Evolutionary conservation across 495 filamentous ascomycete genomes (phyloP).

Genomic region (Podospora comata): DNA sequence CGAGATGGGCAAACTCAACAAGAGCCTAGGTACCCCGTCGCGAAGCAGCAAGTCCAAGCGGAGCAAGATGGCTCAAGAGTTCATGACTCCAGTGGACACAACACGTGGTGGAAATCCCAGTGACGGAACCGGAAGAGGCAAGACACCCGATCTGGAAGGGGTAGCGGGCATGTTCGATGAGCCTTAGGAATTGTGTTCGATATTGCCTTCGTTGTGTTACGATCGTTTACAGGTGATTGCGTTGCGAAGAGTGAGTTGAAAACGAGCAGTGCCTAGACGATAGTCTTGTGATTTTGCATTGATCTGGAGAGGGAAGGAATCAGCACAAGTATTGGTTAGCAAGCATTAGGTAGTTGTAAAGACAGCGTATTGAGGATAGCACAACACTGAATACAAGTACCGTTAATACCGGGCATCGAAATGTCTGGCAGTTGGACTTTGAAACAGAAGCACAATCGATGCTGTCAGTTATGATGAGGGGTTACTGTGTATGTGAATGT

Average conservation of each 20-base stretch:
- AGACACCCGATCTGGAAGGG: constrained; percentile 42
- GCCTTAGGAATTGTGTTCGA: constrained; percentile 11
- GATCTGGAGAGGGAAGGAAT: background rate
- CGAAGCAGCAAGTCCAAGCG: constrained; percentile 33
- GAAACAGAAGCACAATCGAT: too few species aligned
- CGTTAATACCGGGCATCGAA: background rate
- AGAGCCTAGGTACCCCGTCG: constrained; percentile 32
- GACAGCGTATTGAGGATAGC: background rate
- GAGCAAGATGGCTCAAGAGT: constrained; percentile 57
- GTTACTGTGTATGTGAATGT: too few species aligned
- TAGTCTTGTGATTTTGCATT: background rate
- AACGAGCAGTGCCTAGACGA: background rate
- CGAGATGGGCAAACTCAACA: constrained; percentile 79
- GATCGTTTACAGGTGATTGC: background rate
- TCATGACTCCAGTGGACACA: constrained; percentile 42
- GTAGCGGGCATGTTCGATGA: constrained; percentile 44
- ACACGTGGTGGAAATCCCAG: constrained; percentile 2
- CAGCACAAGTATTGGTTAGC: background rate
- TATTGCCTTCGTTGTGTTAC: background rate
- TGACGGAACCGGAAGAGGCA: constrained; percentile 17
- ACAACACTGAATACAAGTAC: background rate
- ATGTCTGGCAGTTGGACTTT: background rate
- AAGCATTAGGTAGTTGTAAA: background rate
- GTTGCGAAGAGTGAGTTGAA: background rate
- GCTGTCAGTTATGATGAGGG: too few species aligned